Conservation (phyloP, 2,329 filamentous ascomycete genomes). For the Ceratocystis colombiana region DNA sequence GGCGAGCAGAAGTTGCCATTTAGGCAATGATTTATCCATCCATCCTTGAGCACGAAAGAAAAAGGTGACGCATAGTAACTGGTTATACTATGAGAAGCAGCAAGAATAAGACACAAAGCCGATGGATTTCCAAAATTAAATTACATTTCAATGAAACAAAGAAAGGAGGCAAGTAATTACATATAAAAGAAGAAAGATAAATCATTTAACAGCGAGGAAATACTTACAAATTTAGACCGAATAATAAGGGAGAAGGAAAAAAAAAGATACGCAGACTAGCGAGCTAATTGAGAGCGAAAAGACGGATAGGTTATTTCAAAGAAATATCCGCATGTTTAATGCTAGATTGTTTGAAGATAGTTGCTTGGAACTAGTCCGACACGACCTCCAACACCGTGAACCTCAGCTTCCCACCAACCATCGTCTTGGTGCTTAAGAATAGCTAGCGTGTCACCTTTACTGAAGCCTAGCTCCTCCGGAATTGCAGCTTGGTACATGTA, state of each 20-base stretch:
- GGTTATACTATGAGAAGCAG: no score
- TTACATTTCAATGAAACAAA: no score
- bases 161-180: no score
- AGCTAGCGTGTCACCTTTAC: slow-evolving; percentile 83
- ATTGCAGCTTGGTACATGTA: slow-evolving; percentile 94
- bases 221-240: background rate
- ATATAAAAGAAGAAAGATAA: no score
- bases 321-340: background rate
- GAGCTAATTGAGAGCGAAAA: background rate
- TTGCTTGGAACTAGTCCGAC: slow-evolving; percentile 58
- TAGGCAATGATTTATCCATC: background rate
- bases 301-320: background rate
- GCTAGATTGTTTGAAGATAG: slow-evolving; percentile 44
- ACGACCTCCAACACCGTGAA: slow-evolving; percentile 56
- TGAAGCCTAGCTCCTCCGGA: slow-evolving; percentile 84
- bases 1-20: background rate
- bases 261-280: background rate
- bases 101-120: no score
- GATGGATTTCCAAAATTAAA: no score
- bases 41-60: no score
- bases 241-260: background rate
- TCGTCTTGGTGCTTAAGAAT: slow-evolving; percentile 89
- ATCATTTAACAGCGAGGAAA: no score
- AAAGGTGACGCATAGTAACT: no score
- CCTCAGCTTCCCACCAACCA: slow-evolving; percentile 98